Evolutionary conservation across 2,329 filamentous ascomycete species (phyloP).

Genomic region (Penicillium oxalicum): DNA sequence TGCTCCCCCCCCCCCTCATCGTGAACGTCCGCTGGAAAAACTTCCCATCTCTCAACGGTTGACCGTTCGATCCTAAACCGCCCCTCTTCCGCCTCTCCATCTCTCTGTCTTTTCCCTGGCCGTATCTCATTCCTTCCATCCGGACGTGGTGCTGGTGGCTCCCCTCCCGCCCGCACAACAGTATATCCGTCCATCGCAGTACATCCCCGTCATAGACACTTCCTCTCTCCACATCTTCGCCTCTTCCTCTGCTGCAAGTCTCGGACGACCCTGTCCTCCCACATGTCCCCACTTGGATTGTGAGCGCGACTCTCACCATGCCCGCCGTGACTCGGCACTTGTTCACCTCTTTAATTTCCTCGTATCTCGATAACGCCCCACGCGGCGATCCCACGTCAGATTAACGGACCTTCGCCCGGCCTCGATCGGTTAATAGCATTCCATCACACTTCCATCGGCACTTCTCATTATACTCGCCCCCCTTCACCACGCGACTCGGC

Average conservation of each 20-base stretch:
- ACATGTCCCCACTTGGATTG: neutral
- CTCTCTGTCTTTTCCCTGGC: too few species aligned
- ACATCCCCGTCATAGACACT: neutral
- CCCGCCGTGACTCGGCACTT: conserved; percentile 2
- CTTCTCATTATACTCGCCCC: neutral
- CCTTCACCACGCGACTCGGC: neutral
- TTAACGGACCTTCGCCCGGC: conserved; percentile 1
- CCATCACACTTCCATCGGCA: conserved; percentile 27
- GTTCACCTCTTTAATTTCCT: neutral
- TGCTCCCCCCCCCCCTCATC: too few species aligned
- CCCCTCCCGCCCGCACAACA: neutral
- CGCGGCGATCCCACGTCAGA: conserved; percentile 7
- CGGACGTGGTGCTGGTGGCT: too few species aligned
- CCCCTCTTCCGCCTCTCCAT: too few species aligned
- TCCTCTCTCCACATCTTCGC: neutral
- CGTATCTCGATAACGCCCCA: neutral
- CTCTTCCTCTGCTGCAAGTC: neutral
- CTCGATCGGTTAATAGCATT: neutral
- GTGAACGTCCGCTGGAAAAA: too few species aligned
- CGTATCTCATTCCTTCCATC: too few species aligned
- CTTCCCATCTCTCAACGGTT: too few species aligned
- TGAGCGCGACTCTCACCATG: conserved; percentile 6
- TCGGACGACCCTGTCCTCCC: neutral
- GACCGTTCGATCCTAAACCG: too few species aligned
- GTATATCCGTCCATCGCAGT: neutral